Evolutionary conservation across 176 grass and related monocot genomes (phyloP).

Genomic region (Poa pratensis): DNA sequence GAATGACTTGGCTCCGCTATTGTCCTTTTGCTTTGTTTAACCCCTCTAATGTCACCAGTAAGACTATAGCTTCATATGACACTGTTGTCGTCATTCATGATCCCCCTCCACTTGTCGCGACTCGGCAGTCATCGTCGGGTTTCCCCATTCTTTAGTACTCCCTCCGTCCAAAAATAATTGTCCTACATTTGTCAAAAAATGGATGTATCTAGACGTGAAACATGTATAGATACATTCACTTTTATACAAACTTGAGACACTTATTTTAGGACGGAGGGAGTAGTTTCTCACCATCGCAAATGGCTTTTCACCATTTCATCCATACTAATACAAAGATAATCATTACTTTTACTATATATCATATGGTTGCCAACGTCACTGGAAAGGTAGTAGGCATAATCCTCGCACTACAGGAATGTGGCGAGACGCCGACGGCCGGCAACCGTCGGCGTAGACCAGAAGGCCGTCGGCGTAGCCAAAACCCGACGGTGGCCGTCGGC

Average conservation of each 20-base stretch:
- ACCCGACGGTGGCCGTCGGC: no score
- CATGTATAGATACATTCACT: no score
- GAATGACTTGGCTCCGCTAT: no score
- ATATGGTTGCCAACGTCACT: background rate
- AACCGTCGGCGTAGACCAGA: no score
- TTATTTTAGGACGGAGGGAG: no score
- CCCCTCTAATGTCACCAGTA: background rate
- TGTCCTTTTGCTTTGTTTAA: background rate
- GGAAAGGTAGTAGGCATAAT: background rate
- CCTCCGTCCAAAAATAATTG: no score
- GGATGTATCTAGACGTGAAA: no score
- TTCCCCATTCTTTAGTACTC: background rate
- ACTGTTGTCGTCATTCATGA: background rate
- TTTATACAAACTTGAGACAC: no score
- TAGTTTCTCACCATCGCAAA: background rate
- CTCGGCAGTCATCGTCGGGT: background rate
- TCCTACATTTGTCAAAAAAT: no score
- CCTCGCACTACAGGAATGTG: no score
- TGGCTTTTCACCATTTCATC: background rate
- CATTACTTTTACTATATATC: background rate
- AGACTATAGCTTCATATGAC: background rate
- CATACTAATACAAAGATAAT: background rate
- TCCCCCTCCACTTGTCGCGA: background rate
- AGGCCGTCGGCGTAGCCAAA: no score
- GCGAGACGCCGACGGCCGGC: no score